phyloP scores from a whole-genome alignment of 768 basidiomycete genomes.

The Aureoboletus auriporus region DNA sequence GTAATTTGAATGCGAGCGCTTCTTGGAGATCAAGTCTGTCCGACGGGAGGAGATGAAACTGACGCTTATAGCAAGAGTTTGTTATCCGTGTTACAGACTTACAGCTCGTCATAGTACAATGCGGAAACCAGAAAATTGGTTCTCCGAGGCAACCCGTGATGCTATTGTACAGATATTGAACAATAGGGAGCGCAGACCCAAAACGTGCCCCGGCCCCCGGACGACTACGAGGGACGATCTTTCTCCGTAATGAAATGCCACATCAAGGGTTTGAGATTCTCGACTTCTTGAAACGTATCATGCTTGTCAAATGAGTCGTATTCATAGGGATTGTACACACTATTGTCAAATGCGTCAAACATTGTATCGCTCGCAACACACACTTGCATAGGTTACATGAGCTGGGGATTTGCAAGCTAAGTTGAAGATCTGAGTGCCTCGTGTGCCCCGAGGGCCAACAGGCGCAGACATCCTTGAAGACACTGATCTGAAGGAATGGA shows the following conservation, averaged over 20 bases:
- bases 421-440: too few species aligned
- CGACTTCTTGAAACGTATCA: slow-evolving; percentile 12
- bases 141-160: not conserved
- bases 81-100: too few species aligned
- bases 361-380: too few species aligned
- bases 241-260: slow-evolving; percentile 8
- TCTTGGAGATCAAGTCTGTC: not conserved
- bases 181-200: slow-evolving; percentile 7
- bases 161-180: slow-evolving; percentile 1
- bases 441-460: too few species aligned
- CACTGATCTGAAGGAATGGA: not conserved
- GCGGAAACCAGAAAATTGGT: too few species aligned
- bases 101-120: too few species aligned
- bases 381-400: not conserved
- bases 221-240: slow-evolving; percentile 8
- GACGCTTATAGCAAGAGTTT: too few species aligned
- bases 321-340: not conserved
- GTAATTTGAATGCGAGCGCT: not conserved
- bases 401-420: not conserved
- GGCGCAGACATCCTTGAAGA: too few species aligned
- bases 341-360: too few species aligned
- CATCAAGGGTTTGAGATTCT: slow-evolving; percentile 4
- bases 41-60: slow-evolving; percentile 3
- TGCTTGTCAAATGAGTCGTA: slow-evolving; percentile 4
- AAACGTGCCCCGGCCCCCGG: not conserved